Percentiles rank a stretch among this genome's conserved stretches.
phyloP scores from a whole-genome alignment of 2,329 filamentous ascomycete species.

The Neonectria sp. region DNA sequence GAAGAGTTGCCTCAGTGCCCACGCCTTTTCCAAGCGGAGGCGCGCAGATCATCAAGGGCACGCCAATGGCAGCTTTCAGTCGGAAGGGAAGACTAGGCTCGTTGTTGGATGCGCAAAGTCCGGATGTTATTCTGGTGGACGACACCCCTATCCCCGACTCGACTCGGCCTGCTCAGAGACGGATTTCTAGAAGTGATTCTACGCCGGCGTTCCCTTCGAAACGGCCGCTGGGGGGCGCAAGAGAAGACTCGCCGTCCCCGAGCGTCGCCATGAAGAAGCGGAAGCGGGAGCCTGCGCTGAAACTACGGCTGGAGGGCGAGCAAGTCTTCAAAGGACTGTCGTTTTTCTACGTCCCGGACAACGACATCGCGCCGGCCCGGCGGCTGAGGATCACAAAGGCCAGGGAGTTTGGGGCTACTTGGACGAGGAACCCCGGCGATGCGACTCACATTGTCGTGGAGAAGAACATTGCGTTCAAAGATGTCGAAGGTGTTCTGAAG shows the following conservation, averaged over 20 bases:
- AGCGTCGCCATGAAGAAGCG: slow-evolving; percentile 58
- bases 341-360: slow-evolving; percentile 87
- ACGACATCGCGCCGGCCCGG: slow-evolving; percentile 78
- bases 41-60: slow-evolving; percentile 48
- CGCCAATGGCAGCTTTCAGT: slow-evolving; percentile 43
- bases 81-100: slow-evolving; percentile 40
- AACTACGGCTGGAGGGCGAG: slow-evolving; percentile 64
- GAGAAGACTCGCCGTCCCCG: slow-evolving; percentile 45
- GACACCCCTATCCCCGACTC: slow-evolving; percentile 50
- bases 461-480: slow-evolving; percentile 73
- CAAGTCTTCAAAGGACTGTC: slow-evolving; percentile 73
- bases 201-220: slow-evolving; percentile 48
- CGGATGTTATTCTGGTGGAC: slow-evolving; percentile 42
- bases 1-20: slow-evolving; percentile 38
- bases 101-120: slow-evolving; percentile 37
- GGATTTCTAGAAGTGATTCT: slow-evolving; percentile 48
- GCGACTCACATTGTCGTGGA: slow-evolving; percentile 89
- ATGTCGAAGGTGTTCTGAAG: slow-evolving; percentile 69
- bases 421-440: slow-evolving; percentile 71
- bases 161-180: slow-evolving; percentile 33
- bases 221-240: slow-evolving; percentile 18
- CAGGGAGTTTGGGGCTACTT: slow-evolving; percentile 80
- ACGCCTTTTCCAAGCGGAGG: slow-evolving; percentile 26
- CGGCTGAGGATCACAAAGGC: slow-evolving; percentile 82
- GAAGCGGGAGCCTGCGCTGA: slow-evolving; percentile 60